A percentile compares a stretch with the other conserved stretches of the same genome.
Evolutionary conservation across 495 filamentous ascomycete species (phyloP).

Genomic region (Massariosphaeria phaeospora): DNA sequence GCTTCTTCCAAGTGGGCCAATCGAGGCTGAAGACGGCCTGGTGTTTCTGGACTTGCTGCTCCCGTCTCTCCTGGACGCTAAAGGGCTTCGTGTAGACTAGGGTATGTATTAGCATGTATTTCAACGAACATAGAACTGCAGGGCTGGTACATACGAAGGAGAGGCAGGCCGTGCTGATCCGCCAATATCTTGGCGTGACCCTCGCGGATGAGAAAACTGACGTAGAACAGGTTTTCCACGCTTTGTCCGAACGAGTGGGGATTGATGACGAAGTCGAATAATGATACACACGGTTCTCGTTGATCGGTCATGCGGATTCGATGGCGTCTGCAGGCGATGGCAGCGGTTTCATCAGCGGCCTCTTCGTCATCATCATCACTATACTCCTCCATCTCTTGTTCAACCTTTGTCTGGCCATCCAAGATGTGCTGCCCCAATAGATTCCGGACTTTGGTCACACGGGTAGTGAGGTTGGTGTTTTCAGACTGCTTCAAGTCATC

Average conservation of each 20-base stretch:
- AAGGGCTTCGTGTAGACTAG: too few species aligned
- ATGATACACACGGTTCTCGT: constrained; percentile 59
- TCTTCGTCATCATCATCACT: constrained; percentile 30
- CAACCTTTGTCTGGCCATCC: constrained; percentile 24
- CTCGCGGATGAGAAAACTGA: constrained; percentile 90
- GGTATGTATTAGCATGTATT: too few species aligned
- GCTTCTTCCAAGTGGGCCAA: constrained; percentile 70
- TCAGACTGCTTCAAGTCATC: constrained; percentile 68
- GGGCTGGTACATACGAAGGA: constrained; percentile 57
- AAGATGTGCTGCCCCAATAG: constrained; percentile 40
- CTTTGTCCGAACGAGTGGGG: constrained; percentile 89
- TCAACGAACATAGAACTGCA: too few species aligned
- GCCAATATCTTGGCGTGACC: constrained; percentile 62
- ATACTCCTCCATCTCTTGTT: constrained; percentile 38
- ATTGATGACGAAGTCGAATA: constrained; percentile 84
- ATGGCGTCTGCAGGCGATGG: constrained; percentile 53
- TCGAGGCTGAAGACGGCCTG: constrained; percentile 84
- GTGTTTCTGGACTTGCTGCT: constrained; percentile 53
- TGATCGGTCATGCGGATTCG: constrained; percentile 43
- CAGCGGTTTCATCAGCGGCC: constrained; percentile 40
- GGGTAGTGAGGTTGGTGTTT: constrained; percentile 64
- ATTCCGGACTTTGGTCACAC: constrained; percentile 60
- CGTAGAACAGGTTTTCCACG: constrained; percentile 94
- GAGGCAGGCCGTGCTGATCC: constrained; percentile 62
- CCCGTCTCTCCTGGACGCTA: constrained; percentile 47